Conservation (phyloP, 768 basidiomycete genomes). For the Tubosaeta sp. region DNA sequence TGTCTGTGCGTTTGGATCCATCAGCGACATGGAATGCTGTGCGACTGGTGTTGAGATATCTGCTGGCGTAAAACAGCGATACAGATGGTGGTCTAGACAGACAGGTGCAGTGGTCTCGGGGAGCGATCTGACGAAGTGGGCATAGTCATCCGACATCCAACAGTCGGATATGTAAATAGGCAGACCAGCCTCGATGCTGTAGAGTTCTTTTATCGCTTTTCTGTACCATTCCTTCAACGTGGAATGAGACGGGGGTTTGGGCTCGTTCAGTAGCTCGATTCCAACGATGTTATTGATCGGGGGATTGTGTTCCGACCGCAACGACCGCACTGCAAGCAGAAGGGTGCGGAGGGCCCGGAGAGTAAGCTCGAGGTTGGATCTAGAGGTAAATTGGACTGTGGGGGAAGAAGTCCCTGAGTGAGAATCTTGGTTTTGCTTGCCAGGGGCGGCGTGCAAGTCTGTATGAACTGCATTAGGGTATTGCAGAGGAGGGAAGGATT, state of each 20-base stretch:
- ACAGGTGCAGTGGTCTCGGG: constrained; percentile 36
- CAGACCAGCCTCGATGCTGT: constrained; percentile 46
- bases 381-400: constrained; percentile 45
- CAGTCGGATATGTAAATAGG: constrained; percentile 75
- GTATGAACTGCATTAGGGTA: constrained; percentile 22
- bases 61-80: constrained; percentile 67
- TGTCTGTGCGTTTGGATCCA: constrained; percentile 36
- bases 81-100: constrained; percentile 79
- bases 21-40: constrained; percentile 49
- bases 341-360: constrained; percentile 46
- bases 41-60: constrained; percentile 53
- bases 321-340: constrained; percentile 28
- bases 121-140: constrained; percentile 45
- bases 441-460: constrained; percentile 75
- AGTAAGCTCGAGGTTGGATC: constrained; percentile 43
- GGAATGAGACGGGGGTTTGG: constrained; percentile 45
- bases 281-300: constrained; percentile 47
- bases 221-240: constrained; percentile 62
- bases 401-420: constrained; percentile 59
- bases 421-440: constrained; percentile 67
- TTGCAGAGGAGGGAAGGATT: not conserved
- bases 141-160: constrained; percentile 67
- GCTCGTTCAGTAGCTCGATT: constrained; percentile 59
- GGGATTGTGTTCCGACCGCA: constrained; percentile 48
- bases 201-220: constrained; percentile 49